These are phyloP conservation scores for Neopestalotiopsis rosae DNA, from an alignment of 2,329 filamentous ascomycete species.

Conservation along the genomic window DNA sequence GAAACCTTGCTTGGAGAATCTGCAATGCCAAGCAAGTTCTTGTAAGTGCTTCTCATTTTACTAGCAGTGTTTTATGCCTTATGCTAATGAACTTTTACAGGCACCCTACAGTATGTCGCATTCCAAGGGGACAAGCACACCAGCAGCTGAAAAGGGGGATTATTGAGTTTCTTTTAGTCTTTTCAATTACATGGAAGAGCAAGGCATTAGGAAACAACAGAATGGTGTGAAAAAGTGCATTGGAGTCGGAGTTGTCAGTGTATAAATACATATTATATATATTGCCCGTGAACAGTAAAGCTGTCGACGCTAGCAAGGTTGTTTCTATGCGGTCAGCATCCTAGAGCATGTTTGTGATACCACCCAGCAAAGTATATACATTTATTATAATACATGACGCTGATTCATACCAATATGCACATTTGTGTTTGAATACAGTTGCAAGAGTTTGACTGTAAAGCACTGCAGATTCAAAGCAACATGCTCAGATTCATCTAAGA, in stretches of 20 bases:
- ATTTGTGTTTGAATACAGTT: no score
- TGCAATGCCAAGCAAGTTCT: conserved; percentile 95
- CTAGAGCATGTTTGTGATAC: neutral
- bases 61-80: conserved; percentile 12
- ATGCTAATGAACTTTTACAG: conserved; percentile 41
- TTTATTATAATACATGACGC: no score
- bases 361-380: no score
- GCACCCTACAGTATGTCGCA: conserved; percentile 75
- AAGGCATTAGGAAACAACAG: neutral
- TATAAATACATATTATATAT: neutral
- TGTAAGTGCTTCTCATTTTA: conserved; percentile 55
- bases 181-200: neutral
- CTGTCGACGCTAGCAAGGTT: neutral
- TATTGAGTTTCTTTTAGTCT: neutral
- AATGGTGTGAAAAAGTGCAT: neutral
- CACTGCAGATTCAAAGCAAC: no score
- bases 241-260: neutral
- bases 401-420: no score
- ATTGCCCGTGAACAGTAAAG: neutral
- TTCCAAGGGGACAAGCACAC: conserved; percentile 67
- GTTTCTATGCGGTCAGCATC: neutral
- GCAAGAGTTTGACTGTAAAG: no score
- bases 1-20: conserved; percentile 91
- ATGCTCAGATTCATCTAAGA: no score
- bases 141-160: conserved; percentile 45